phyloP scores from a whole-genome alignment of 1,139 yeast genomes.

The Taphrina populina region DNA sequence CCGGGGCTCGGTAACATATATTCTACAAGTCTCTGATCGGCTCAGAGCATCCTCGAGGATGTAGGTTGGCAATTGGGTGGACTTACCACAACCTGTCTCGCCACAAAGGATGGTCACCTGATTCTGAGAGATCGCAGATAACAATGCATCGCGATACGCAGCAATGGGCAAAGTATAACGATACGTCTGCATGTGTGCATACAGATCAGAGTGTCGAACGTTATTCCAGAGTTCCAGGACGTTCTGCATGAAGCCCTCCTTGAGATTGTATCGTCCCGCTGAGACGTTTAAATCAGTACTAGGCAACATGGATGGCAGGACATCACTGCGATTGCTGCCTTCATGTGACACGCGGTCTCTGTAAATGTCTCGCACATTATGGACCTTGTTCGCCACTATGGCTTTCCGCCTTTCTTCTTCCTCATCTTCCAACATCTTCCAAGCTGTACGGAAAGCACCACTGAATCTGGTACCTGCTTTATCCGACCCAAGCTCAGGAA shows the following conservation, averaged over 20 bases:
- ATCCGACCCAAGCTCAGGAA: conserved; percentile 24
- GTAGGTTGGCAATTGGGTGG: conserved; percentile 63
- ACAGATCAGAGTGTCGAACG: conserved; percentile 8
- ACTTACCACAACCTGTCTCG: conserved; percentile 97
- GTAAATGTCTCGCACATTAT: conserved; percentile 8
- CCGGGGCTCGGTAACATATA: conserved; percentile 75
- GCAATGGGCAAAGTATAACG: conserved; percentile 26
- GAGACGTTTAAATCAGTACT: too few species aligned
- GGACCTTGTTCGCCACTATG: conserved; percentile 9
- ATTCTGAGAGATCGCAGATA: conserved; percentile 43
- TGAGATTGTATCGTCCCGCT: background rate
- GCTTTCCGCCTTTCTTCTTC: conserved; percentile 10
- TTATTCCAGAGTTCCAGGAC: conserved; percentile 6
- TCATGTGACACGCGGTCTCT: too few species aligned
- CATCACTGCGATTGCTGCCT: too few species aligned
- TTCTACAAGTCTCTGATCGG: conserved; percentile 51
- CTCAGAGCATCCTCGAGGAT: conserved; percentile 66
- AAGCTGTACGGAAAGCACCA: conserved; percentile 18
- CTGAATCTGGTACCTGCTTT: conserved; percentile 24
- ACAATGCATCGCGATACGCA: conserved; percentile 10
- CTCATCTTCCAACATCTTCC: conserved; percentile 22
- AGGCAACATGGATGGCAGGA: too few species aligned
- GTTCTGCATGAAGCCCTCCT: background rate
- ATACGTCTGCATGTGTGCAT: conserved; percentile 12
- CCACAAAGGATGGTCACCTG: conserved; percentile 89